Evolutionary conservation across 2,329 filamentous ascomycete species (phyloP).

Genomic region (Ploettnerulaceae sp.): DNA sequence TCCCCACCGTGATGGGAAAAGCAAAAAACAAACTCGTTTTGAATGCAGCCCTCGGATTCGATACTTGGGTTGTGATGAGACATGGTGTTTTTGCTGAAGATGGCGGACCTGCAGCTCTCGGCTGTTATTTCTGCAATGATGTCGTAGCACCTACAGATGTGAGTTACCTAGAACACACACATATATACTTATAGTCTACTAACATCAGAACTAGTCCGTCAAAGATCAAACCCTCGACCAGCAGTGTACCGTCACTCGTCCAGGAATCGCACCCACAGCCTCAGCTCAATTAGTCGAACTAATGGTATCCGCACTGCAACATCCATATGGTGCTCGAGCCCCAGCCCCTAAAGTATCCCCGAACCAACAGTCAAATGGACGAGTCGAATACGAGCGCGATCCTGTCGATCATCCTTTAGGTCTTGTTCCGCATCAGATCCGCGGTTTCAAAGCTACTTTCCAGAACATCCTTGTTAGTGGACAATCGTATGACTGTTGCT

Average conservation of each 20-base stretch:
- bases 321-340: constrained; percentile 64
- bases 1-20: constrained; percentile 95
- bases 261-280: constrained; percentile 86
- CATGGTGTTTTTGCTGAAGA: constrained; percentile 66
- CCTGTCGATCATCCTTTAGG: constrained; percentile 57
- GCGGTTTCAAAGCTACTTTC: constrained; percentile 71
- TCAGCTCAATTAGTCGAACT: constrained; percentile 89
- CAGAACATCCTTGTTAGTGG: constrained; percentile 69
- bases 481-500: constrained; percentile 74
- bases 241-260: constrained; percentile 94
- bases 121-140: constrained; percentile 98
- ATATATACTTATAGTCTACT: constrained; percentile 8
- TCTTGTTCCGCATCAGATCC: constrained; percentile 73
- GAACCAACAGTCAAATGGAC: constrained; percentile 35
- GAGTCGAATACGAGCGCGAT: constrained; percentile 46
- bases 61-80: constrained; percentile 95
- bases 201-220: constrained; percentile 59
- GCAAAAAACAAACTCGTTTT: constrained; percentile 89
- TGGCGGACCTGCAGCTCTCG: constrained; percentile 62
- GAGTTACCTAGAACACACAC: constrained; percentile 38
- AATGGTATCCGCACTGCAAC: constrained; percentile 81
- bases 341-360: constrained; percentile 45
- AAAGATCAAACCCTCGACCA: constrained; percentile 95
- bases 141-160: constrained; percentile 92
- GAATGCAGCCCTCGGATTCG: constrained; percentile 93